Base-by-base conservation (phyloP, 2,329 filamentous ascomycete genomes). In the Ampelomyces quisqualis region DNA sequence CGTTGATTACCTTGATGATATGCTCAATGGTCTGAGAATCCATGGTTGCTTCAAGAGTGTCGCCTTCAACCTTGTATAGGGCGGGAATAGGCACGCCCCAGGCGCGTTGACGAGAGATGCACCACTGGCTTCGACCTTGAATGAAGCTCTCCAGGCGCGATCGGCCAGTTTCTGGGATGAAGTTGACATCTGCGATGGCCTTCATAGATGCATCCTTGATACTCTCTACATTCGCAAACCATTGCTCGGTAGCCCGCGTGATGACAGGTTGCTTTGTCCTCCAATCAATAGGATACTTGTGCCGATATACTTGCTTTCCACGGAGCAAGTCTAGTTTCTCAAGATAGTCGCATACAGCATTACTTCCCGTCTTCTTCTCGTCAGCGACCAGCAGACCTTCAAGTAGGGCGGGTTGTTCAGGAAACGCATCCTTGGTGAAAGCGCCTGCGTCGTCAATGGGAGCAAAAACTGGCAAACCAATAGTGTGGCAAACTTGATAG, bases 281-380 rank as follows among this genome's bases (percentile, higher is more conserved):
- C 93, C 93, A 98, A 70, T 98, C 93, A 55, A 97, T 95, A 0
- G 93, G 93, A 64, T 97, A 97, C 68, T 95, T 97, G 74, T 98
- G 93, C 37, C 77, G 77, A 63, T 91, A 85, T 41, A 76, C 76
- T 54, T 94, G 85, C 3, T 78, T 79, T 26, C 78, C 77, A 27
- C 96, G 71, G 3, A 97, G 78, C n/a, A 74, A 64, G 14, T 50
- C 51, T 10, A 53, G 52, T 9, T 52, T 52, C 18, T 75, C 71
- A 2, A 96, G 73, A 35, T 93, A 74, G 1, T 83, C 74, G 22
- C 97, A 67, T 1, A 96, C 84, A 3, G 79, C 78, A 34, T 77
- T 71, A 82, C 27, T 57, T 13, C 58, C 64, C 1, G 59, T 51
- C 32, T 52, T 63, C 42, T 90, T 90, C 7, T 82, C 80, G 13